These are phyloP conservation scores for Turnera subulata DNA, from an alignment of 345 rosid genomes.

Conservation along the genomic window DNA sequence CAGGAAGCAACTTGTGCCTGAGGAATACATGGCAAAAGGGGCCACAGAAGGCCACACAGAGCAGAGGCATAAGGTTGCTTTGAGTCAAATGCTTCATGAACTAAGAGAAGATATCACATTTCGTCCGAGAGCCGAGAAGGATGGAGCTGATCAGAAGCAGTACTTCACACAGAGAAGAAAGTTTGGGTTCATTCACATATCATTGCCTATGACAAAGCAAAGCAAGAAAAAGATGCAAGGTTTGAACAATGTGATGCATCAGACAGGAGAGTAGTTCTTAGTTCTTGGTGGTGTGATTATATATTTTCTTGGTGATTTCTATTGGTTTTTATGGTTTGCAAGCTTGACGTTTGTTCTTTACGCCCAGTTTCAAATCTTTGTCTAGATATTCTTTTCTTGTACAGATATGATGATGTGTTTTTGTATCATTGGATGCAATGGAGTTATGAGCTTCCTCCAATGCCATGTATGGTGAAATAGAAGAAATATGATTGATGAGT, in stretches of 20 bases:
- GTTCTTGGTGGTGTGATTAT: neutral
- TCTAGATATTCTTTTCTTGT: too few relatives aligned
- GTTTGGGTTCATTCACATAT: constrained; percentile 83
- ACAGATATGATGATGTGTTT: too few relatives aligned
- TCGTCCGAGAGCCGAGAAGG: constrained; percentile 42
- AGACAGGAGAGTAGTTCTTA: neutral
- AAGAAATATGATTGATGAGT: too few relatives aligned
- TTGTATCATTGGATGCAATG: too few relatives aligned
- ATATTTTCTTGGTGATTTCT: too few relatives aligned
- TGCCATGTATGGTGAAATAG: too few relatives aligned
- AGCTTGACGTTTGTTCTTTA: too few relatives aligned
- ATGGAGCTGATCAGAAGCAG: constrained; percentile 44
- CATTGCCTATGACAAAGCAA: constrained; percentile 68
- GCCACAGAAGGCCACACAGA: constrained; percentile 35
- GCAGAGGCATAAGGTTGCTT: constrained; percentile 61
- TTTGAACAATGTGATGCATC: constrained; percentile 26
- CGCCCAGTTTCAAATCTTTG: too few relatives aligned
- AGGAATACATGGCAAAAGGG: constrained; percentile 39
- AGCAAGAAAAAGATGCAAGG: constrained; percentile 55
- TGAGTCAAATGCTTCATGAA: constrained; percentile 87
- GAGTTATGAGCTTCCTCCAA: too few relatives aligned
- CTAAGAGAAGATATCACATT: constrained; percentile 58
- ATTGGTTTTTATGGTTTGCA: neutral
- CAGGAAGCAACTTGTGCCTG: constrained; percentile 58
- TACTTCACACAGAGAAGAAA: constrained; percentile 59